Evolutionary conservation across 129 eudicot species (phyloP).

Genomic region (Artemisia argyi): DNA sequence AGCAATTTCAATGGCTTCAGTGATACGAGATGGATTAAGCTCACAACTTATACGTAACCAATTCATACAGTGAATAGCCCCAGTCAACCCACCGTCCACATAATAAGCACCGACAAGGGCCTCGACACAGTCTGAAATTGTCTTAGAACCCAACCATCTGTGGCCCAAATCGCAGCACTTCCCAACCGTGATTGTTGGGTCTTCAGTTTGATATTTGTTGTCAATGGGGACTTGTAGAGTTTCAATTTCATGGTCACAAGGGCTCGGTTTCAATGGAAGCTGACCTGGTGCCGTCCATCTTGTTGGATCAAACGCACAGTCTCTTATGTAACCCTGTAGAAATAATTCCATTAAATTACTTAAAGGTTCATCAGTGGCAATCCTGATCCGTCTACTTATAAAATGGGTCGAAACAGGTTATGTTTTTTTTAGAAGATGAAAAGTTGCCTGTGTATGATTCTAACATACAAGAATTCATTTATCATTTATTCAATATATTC

Average conservation of each 20-base stretch:
- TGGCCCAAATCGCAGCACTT: conserved; percentile 88
- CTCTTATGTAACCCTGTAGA: conserved; percentile 69
- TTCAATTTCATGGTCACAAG: conserved; percentile 77
- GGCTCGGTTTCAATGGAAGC: conserved; percentile 51
- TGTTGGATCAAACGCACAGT: conserved; percentile 84
- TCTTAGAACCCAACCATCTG: conserved; percentile 87
- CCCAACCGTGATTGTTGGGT: conserved; percentile 48
- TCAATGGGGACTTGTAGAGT: conserved; percentile 67
- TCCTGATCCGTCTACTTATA: no score
- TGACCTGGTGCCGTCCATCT: conserved; percentile 97
- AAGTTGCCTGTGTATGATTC: no score
- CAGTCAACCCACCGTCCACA: conserved; percentile 73
- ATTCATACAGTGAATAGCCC: conserved; percentile 72
- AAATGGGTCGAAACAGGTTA: no score
- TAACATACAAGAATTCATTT: no score
- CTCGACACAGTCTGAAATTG: conserved; percentile 90
- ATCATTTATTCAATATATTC: neutral
- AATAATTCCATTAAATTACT: neutral
- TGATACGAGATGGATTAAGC: conserved; percentile 50
- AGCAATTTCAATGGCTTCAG: conserved; percentile 59
- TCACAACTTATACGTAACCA: conserved; percentile 74
- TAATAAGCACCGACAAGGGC: conserved; percentile 94
- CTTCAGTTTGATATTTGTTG: conserved; percentile 43
- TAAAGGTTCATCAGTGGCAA: neutral
- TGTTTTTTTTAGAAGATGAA: no score